Percentiles rank a stretch among this genome's conserved stretches.
Conservation (phyloP, 345 rosid species). For the Pistacia vera region DNA sequence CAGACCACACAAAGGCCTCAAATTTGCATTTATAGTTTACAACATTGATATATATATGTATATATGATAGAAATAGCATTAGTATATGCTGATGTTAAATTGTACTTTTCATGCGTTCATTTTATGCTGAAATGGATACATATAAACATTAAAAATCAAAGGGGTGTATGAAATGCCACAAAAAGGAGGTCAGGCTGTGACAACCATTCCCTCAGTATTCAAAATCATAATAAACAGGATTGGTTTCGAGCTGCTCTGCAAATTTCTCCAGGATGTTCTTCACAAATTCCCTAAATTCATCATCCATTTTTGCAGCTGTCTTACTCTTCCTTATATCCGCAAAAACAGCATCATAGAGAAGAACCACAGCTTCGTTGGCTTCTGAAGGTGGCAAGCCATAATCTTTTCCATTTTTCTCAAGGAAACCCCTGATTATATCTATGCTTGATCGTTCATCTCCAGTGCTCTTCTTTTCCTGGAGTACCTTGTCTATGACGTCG, state of each 20-base stretch:
- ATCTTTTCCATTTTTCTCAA: constrained; percentile 57
- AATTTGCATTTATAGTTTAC: background rate
- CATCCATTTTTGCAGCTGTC: constrained; percentile 25
- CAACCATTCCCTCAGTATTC: constrained; percentile 29
- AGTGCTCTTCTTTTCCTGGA: constrained; percentile 27
- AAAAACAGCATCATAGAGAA: constrained; percentile 60
- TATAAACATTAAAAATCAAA: constrained; percentile 10
- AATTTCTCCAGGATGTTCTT: constrained; percentile 59
- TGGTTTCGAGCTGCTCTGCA: constrained; percentile 60
- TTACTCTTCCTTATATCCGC: constrained; percentile 35
- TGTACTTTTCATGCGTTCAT: constrained; percentile 3
- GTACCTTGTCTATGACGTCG: constrained; percentile 37
- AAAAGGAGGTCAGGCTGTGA: constrained; percentile 6
- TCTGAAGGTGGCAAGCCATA: constrained; percentile 75
- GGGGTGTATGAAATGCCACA: constrained; percentile 11
- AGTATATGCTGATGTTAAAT: background rate
- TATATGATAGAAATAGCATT: background rate
- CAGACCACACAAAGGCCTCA: background rate
- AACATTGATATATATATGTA: background rate
- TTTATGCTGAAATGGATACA: background rate
- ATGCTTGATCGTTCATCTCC: constrained; percentile 28
- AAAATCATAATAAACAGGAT: constrained; percentile 47
- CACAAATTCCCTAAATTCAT: constrained; percentile 38
- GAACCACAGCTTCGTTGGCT: constrained; percentile 54
- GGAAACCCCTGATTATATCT: constrained; percentile 44